Percentiles rank a stretch among this genome's conserved stretches.
Evolutionary conservation across 164 flowering plant genomes (phyloP).

Genomic region (Vitis riparia): DNA sequence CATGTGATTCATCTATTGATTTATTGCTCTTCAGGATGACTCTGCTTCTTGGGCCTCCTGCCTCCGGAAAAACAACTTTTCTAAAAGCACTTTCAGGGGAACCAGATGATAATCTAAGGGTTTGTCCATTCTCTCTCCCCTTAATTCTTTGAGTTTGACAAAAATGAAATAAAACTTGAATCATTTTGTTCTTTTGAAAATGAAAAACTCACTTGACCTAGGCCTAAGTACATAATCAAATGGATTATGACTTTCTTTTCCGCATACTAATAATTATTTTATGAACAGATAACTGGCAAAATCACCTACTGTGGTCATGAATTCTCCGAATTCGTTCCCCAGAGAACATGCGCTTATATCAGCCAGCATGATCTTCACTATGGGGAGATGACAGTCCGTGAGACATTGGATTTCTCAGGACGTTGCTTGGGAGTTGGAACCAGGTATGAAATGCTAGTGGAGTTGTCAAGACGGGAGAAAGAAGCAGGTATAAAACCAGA

Average conservation of each 20-base stretch:
- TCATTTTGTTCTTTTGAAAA: too few species aligned
- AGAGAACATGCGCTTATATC: slow-evolving; percentile 56
- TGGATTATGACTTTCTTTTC: too few species aligned
- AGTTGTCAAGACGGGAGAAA: slow-evolving; percentile 54
- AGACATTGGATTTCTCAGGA: slow-evolving; percentile 62
- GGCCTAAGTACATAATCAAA: too few species aligned
- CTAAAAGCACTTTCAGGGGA: slow-evolving; percentile 52
- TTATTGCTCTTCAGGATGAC: slow-evolving; percentile 29
- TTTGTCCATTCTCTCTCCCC: slow-evolving; percentile 9
- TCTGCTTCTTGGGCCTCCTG: slow-evolving; percentile 58
- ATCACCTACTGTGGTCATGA: slow-evolving; percentile 60
- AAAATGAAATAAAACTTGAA: too few species aligned
- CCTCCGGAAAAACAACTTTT: slow-evolving; percentile 51
- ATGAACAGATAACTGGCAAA: slow-evolving; percentile 43
- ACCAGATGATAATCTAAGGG: slow-evolving; percentile 35
- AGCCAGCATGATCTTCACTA: slow-evolving; percentile 60
- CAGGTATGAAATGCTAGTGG: slow-evolving; percentile 52
- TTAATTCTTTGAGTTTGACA: not conserved
- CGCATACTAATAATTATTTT: too few species aligned
- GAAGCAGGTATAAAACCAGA: slow-evolving; percentile 60
- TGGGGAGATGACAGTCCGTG: slow-evolving; percentile 63
- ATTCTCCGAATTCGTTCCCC: slow-evolving; percentile 48
- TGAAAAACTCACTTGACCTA: too few species aligned
- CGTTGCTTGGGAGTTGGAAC: slow-evolving; percentile 71
- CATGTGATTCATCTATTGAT: not conserved